Conservation (phyloP, 176 grass and related monocot species). For the Carex myosuroides region DNA sequence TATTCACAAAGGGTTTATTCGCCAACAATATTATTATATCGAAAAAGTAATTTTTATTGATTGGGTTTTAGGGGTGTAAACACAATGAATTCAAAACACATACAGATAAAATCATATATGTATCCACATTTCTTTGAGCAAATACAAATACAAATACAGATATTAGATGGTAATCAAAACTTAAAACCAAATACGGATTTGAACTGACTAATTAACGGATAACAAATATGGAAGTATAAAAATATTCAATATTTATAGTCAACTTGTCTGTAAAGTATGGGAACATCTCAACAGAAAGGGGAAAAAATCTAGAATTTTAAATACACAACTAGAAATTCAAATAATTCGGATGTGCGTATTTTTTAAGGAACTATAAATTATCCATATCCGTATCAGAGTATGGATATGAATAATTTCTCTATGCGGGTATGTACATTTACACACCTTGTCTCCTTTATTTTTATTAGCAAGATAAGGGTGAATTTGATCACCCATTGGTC, state of each 20-base stretch:
- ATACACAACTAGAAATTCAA: neutral
- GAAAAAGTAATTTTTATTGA: neutral
- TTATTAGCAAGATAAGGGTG: neutral
- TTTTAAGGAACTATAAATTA: neutral
- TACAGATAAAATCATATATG: neutral
- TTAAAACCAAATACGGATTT: no score
- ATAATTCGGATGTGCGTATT: neutral
- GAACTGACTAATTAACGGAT: no score
- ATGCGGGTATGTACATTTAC: neutral
- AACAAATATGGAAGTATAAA: no score
- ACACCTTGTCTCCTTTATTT: neutral
- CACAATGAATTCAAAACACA: neutral
- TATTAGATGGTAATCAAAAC: neutral
- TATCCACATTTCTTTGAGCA: neutral
- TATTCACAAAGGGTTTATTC: neutral
- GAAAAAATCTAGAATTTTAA: neutral
- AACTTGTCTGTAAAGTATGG: neutral
- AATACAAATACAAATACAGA: neutral
- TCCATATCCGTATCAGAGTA: no score
- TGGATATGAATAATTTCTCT: no score
- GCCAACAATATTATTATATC: no score
- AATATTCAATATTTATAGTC: neutral
- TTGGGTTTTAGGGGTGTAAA: neutral
- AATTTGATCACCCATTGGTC: neutral
- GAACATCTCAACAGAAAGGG: neutral